Evolutionary conservation across 2,329 filamentous ascomycete genomes (phyloP).

Genomic region (Emydomyces testavorans): DNA sequence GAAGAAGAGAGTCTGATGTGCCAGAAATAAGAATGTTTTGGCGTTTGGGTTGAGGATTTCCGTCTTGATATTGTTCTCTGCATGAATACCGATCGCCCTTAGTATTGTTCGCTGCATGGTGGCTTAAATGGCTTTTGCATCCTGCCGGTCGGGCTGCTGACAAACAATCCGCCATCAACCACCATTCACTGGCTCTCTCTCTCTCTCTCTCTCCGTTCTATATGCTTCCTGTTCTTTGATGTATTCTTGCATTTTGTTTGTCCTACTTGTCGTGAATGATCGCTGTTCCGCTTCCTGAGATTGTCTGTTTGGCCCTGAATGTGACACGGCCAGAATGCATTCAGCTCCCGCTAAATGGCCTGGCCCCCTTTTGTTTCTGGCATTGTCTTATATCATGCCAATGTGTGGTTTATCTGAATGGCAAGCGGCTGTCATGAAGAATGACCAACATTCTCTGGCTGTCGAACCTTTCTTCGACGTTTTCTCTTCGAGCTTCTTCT

Average conservation of each 20-base stretch:
- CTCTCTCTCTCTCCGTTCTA: neutral
- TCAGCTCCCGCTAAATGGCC: neutral
- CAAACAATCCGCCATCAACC: conserved; percentile 5
- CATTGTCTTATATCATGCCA: neutral
- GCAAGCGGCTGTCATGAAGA: neutral
- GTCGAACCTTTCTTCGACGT: too few relatives aligned
- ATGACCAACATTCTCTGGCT: neutral
- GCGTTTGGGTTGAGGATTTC: conserved; percentile 7
- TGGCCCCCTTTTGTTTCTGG: neutral
- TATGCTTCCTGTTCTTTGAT: too few relatives aligned
- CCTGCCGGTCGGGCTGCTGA: neutral
- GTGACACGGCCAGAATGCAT: neutral
- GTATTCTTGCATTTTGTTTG: conserved; percentile 11
- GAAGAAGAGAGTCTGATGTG: too few relatives aligned
- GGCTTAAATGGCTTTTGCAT: neutral
- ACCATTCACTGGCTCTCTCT: neutral
- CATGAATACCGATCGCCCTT: conserved; percentile 12
- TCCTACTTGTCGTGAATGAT: conserved; percentile 3
- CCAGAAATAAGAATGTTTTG: neutral
- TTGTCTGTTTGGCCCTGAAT: conserved; percentile 5
- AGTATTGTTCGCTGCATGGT: conserved; percentile 15
- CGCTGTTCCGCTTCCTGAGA: conserved; percentile 2
- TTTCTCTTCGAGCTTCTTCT: neutral
- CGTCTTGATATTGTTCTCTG: conserved; percentile 12
- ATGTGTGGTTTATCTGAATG: neutral